Evolutionary conservation across 768 basidiomycete genomes (phyloP).

Genomic region (Amanita muscaria): DNA sequence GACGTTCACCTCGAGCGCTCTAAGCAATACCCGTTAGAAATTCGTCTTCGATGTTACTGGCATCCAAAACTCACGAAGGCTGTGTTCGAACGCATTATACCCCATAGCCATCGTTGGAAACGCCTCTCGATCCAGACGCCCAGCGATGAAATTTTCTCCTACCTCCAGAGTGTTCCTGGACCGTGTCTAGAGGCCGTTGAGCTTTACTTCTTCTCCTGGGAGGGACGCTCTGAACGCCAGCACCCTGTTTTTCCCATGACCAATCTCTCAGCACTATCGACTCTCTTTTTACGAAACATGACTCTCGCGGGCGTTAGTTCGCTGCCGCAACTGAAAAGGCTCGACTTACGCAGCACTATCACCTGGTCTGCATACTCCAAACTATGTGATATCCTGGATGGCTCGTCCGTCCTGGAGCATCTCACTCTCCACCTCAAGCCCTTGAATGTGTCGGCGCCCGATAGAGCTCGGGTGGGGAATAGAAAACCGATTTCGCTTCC

Average conservation of each 20-base stretch:
- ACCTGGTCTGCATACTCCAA: conserved; percentile 19
- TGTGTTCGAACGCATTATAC: conserved; percentile 18
- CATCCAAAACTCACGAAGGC: conserved; percentile 13
- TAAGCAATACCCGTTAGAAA: conserved; percentile 20
- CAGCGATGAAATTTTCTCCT: conserved; percentile 17
- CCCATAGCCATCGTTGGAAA: conserved; percentile 22
- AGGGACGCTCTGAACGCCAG: conserved; percentile 13
- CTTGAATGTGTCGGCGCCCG: conserved; percentile 13
- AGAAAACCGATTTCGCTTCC: conserved; percentile 19
- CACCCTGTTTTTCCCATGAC: conserved; percentile 13
- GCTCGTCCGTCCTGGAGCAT: conserved; percentile 14
- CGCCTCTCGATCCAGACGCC: conserved; percentile 18
- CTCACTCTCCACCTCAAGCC: conserved; percentile 24
- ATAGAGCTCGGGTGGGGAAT: background rate
- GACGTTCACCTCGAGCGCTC: conserved; percentile 20
- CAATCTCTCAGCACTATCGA: conserved; percentile 17
- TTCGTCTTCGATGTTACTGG: conserved; percentile 24
- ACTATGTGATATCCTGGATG: conserved; percentile 18
- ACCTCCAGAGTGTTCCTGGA: conserved; percentile 14
- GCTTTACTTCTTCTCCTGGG: conserved; percentile 17
- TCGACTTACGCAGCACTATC: conserved; percentile 24
- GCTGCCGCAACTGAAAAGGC: conserved; percentile 16
- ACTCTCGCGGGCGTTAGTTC: conserved; percentile 16
- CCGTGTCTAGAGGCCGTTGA: conserved; percentile 19
- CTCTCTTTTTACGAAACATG: conserved; percentile 22